A percentile compares a stretch with the other conserved stretches of the same genome.
Evolutionary conservation across 306 rosid genomes (phyloP).

Genomic region (Ziziphus jujuba): DNA sequence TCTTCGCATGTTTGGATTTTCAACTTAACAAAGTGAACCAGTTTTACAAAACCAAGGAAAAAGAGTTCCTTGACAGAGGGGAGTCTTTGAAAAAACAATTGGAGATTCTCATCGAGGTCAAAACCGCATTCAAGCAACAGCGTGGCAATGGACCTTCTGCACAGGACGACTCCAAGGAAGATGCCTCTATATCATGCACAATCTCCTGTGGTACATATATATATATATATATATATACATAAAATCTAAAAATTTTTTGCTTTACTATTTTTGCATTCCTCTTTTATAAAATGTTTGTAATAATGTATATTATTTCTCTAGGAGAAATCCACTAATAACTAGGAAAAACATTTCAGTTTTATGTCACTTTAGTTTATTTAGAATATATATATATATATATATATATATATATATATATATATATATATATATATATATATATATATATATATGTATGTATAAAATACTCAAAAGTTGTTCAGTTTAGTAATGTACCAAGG

Average conservation of each 20-base stretch:
- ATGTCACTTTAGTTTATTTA: no score
- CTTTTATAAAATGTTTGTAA: no score
- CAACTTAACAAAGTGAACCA: slow-evolving; percentile 90
- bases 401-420: no score
- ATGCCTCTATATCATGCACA: slow-evolving; percentile 74
- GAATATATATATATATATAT: no score
- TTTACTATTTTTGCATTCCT: not conserved
- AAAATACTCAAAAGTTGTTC: no score
- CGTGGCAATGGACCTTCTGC: slow-evolving; percentile 37
- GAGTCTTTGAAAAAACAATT: slow-evolving; percentile 79
- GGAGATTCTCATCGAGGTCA: slow-evolving; percentile 72
- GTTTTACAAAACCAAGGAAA: slow-evolving; percentile 73
- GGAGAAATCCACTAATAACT: no score
- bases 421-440: no score
- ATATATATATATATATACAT: no score
- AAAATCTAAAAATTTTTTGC: no score
- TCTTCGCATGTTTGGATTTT: slow-evolving; percentile 74
- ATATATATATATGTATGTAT: no score
- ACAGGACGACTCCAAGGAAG: slow-evolving; percentile 62
- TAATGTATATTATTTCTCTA: not conserved
- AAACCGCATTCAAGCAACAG: slow-evolving; percentile 55
- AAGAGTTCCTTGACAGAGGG: slow-evolving; percentile 85
- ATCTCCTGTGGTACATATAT: slow-evolving; percentile 64
- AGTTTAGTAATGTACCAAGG: no score
- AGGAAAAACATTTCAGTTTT: no score